Conservation (phyloP, 345 rosid species). For the Eucalyptus viminalis region DNA sequence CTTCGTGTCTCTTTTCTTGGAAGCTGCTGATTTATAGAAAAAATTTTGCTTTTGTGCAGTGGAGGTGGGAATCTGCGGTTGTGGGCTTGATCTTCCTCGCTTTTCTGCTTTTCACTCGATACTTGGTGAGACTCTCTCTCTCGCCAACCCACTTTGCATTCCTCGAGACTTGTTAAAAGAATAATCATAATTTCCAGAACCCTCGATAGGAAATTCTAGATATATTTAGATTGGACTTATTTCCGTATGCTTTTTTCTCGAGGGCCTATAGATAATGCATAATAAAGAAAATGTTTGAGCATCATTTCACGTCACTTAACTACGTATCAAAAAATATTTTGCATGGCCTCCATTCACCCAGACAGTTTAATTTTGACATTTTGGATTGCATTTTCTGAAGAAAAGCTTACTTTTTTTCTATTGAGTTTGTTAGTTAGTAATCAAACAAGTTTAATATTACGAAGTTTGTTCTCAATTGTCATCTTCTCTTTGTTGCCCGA, state of each 20-base stretch:
- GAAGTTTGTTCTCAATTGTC: not conserved
- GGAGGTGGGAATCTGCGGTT: slow-evolving; percentile 69
- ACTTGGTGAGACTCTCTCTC: slow-evolving; percentile 28
- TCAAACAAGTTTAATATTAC: not conserved
- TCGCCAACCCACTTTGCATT: not conserved
- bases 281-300: not conserved
- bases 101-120: slow-evolving; percentile 60
- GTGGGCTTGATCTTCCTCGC: slow-evolving; percentile 50
- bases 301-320: not conserved
- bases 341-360: not conserved
- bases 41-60: slow-evolving; percentile 26
- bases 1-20: not conserved
- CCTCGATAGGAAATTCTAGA: not conserved
- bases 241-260: not conserved
- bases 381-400: not conserved
- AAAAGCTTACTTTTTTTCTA: not conserved
- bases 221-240: not conserved
- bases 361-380: not conserved
- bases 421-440: not conserved
- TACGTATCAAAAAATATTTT: not conserved
- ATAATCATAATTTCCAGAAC: not conserved
- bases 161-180: not conserved
- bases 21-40: not conserved
- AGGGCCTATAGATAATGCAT: not conserved
- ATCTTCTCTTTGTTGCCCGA: not conserved